phyloP scores from a whole-genome alignment of 2,329 filamentous ascomycete genomes.

The Pyricularia pennisetigena region DNA sequence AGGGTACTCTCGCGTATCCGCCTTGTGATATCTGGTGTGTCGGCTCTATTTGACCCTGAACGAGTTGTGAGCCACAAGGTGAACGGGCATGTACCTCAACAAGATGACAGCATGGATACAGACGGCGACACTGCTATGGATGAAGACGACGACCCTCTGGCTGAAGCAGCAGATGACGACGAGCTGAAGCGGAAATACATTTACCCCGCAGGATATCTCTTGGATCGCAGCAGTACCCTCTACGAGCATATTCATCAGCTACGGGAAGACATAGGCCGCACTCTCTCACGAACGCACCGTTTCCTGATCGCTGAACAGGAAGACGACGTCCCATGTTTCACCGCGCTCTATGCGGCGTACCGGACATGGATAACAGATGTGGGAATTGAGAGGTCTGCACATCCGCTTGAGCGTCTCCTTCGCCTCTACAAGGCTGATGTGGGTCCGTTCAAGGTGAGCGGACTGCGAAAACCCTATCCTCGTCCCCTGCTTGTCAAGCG shows the following conservation, averaged over 20 bases:
- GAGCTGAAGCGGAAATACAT: slow-evolving; percentile 78
- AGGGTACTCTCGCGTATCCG: slow-evolving; percentile 80
- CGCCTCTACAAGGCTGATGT: slow-evolving; percentile 80
- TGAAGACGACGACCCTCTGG: slow-evolving; percentile 44
- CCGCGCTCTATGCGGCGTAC: slow-evolving; percentile 83
- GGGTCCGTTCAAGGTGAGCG: slow-evolving; percentile 88
- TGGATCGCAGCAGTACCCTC: slow-evolving; percentile 49
- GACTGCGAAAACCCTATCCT: slow-evolving; percentile 84
- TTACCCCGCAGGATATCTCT: slow-evolving; percentile 79
- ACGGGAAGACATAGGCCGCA: slow-evolving; percentile 68
- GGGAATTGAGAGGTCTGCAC: slow-evolving; percentile 89
- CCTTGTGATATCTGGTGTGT: slow-evolving; percentile 83
- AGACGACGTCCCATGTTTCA: slow-evolving; percentile 94
- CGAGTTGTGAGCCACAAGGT: slow-evolving; percentile 37
- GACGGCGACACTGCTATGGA: slow-evolving; percentile 47
- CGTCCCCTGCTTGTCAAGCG: slow-evolving; percentile 84
- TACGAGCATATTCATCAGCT: slow-evolving; percentile 74
- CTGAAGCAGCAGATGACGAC: slow-evolving; percentile 65
- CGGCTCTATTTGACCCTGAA: slow-evolving; percentile 77
- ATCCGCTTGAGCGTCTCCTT: slow-evolving; percentile 79
- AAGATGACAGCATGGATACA: slow-evolving; percentile 34
- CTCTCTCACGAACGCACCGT: slow-evolving; percentile 73
- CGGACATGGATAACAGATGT: slow-evolving; percentile 96
- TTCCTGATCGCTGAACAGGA: slow-evolving; percentile 81
- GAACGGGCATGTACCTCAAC: slow-evolving; percentile 38